Evolutionary conservation across 495 filamentous ascomycete genomes (phyloP), one percentile per base, ranked within the genome.

Genomic region (Aeminium ludgeri): DNA sequence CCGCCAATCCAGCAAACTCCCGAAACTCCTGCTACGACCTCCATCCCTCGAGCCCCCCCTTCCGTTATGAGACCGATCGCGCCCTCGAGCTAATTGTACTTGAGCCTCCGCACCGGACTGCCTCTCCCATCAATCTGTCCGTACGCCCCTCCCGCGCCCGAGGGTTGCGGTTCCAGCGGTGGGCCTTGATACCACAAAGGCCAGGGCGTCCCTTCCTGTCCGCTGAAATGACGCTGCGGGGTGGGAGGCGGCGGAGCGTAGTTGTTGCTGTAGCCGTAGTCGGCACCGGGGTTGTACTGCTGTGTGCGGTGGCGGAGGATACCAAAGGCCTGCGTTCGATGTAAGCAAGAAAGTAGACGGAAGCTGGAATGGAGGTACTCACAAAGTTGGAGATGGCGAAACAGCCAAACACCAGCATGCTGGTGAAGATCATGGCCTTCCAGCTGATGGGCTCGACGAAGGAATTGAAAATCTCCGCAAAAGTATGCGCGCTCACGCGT

Each of bases 401-500:
- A 40, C 62, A 67, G 29, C 68, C 71, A 34, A 74, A 58, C 41
- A 79, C 58, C 2, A 74, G 55, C 6, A 72, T 57, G 17, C 69
- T 57, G 15, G 73, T 55, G 45, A 78, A 67, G 11, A 56, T 72
- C 59, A 82, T 75, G 18, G 76, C 73, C 57, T 86, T 85, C 55
- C 71, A 77, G 38, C 70, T 76, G 30, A 82, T 78, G 10, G 74
- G 68, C 55, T 83, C 73, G 25, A 81, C 68, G 48, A 82, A 80
- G 43, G 60, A 64, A 50, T 80, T 81, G 51, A 82, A 73, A 20
- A 86, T 92, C 53, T 78, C 76, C 38, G 77, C 86, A 67, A 84
- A 83, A 0, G 80, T 84, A 30, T 72, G 65, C n/a, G 82, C 81
- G 34, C 68, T 73, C 23, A 86, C 65, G 43, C 66, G 69, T 10